phyloP scores from a whole-genome alignment of 768 basidiomycete genomes.

The Rhodotorula babjevae region DNA sequence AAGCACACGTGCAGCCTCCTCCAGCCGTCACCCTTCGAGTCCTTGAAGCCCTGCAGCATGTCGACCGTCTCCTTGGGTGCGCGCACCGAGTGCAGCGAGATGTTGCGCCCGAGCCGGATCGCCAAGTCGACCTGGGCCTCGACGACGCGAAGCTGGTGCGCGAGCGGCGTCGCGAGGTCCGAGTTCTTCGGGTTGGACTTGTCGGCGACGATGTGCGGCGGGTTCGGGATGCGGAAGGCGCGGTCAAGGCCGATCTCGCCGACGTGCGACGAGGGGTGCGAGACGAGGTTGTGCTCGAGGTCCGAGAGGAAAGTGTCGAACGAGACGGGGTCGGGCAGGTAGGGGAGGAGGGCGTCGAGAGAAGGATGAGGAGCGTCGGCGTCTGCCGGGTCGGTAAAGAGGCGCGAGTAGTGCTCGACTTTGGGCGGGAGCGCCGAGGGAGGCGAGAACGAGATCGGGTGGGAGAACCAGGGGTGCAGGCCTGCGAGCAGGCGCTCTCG shows the following conservation, averaged over 20 bases:
- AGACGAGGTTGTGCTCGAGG: conserved; percentile 59
- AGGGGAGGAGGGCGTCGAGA: conserved; percentile 53
- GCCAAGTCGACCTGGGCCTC: conserved; percentile 83
- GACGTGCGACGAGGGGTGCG: conserved; percentile 69
- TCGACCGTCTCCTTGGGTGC: conserved; percentile 64
- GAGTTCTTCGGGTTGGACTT: conserved; percentile 52
- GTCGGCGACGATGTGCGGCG: conserved; percentile 47
- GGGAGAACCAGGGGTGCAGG: conserved; percentile 85
- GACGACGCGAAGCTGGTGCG: conserved; percentile 74
- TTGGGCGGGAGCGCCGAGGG: conserved; percentile 47
- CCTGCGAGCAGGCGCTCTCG: conserved; percentile 52
- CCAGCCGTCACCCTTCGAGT: conserved; percentile 58
- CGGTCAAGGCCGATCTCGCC: conserved; percentile 93
- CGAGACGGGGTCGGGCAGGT: conserved; percentile 67
- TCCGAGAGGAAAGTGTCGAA: conserved; percentile 56
- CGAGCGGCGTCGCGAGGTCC: conserved; percentile 69
- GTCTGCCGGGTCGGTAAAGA: conserved; percentile 53
- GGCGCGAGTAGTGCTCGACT: conserved; percentile 65
- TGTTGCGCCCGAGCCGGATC: conserved; percentile 66
- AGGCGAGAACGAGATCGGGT: conserved; percentile 13
- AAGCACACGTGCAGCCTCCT: conserved; percentile 71
- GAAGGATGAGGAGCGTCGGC: conserved; percentile 35
- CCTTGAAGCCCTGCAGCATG: conserved; percentile 57
- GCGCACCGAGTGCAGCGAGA: conserved; percentile 85
- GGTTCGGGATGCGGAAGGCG: conserved; percentile 65